Base-by-base conservation (phyloP, 768 basidiomycete species). In the Saitozyma sp. region DNA sequence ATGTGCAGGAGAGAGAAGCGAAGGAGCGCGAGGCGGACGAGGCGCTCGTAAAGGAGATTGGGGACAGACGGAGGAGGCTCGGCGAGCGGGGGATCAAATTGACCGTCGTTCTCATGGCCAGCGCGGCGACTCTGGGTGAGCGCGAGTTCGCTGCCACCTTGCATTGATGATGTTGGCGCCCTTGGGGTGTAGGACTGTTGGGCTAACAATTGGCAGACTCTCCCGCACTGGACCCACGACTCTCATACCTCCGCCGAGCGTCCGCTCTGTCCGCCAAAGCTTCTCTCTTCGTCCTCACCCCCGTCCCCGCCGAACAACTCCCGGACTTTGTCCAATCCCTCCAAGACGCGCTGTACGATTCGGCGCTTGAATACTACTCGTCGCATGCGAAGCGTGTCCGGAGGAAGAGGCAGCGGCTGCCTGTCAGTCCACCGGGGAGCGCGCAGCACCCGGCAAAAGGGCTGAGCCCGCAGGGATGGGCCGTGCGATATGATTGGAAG, bases 401-500 rank as follows among this genome's bases (percentile, higher is more conserved):
- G 49, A 82, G 92, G 59, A 99, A 98, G 78, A 87, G 93, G 45
- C 91, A 90, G 65, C 83, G 89, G 42, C 43, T 76, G n/a, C 56
- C 13, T 77, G 77, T 46, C 77, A 45, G 45, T 46, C 51, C 63
- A 2, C 54, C 60, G 11, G 59, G 55, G 3, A 19, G 42, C 9
- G 56, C 62, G 14, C 13, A 17, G 11, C 45, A 46, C n/a, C 53
- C 37, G 6, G 56, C 55, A 16, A 43, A 54, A n/a, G 56, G 53
- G 9, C 81, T 96, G 6, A 83, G 89, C 38, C 85, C 88, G 0
- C 88, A 91, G 78, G 94, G 94, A 0, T 99, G 94, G 95, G 91
- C 90, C 0, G 92, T 95, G 17, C 83, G 96, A 39, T 97, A 97
- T 73, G 94, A 97, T 76, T 98, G 92, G 83, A 99, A 98, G 81